A percentile compares a stretch with the other conserved stretches of the same genome.
Evolutionary conservation across 164 flowering plant species (phyloP).

Genomic region (Dillenia turbinata): DNA sequence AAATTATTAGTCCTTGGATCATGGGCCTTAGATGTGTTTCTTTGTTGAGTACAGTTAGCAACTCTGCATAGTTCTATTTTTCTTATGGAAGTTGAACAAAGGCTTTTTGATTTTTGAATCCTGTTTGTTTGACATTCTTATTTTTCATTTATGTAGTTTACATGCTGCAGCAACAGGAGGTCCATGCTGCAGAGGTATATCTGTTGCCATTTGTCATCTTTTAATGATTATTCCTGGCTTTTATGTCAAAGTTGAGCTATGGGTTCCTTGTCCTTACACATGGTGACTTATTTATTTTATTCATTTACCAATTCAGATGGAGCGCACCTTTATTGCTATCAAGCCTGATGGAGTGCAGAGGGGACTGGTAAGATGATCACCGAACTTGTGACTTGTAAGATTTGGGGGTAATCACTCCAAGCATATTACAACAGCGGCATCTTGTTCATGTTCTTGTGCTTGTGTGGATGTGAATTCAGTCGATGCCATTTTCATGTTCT

Average conservation of each 20-base stretch:
- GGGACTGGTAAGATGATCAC: constrained; percentile 65
- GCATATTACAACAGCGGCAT: neutral
- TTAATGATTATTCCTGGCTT: neutral
- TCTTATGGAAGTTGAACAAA: neutral
- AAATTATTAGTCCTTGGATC: neutral
- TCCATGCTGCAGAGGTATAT: constrained; percentile 87
- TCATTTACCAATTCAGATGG: constrained; percentile 44
- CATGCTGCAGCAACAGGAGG: constrained; percentile 95
- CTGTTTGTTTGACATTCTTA: constrained; percentile 1
- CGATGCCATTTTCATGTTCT: neutral
- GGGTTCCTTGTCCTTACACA: neutral
- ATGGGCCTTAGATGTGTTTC: no score
- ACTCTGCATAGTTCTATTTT: neutral
- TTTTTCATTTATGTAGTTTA: constrained; percentile 41
- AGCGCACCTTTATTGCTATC: constrained; percentile 94
- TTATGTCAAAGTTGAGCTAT: neutral
- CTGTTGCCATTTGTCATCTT: neutral
- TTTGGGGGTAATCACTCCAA: no score
- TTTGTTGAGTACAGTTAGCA: no score
- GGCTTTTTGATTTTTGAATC: neutral
- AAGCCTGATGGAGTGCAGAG: constrained; percentile 99
- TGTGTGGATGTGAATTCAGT: no score
- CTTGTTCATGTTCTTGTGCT: no score
- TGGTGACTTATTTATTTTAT: neutral
- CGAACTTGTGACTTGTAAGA: no score